Base-by-base conservation (phyloP, 768 basidiomycete species). In the Leccinum ochraceum region DNA sequence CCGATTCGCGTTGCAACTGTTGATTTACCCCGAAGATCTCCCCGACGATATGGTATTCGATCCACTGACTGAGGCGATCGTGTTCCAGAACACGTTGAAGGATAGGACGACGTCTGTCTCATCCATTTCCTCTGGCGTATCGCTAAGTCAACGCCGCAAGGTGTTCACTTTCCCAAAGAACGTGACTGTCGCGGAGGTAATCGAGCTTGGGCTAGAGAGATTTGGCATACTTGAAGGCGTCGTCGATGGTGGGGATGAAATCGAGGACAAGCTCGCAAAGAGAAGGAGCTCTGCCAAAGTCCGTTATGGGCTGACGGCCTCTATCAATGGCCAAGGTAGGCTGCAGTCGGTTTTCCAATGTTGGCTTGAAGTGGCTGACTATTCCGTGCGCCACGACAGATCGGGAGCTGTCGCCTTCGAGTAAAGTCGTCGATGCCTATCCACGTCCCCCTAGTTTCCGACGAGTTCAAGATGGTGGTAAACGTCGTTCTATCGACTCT, bases 11-110 rank as follows among this genome's bases (percentile, higher is more conserved):
- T 66, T 98, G 55, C 94, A 95, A 67, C 75, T 98, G 46, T 78
- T 92, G 60, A 93, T 98, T 54, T 90, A 92, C 65, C 88, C 93
- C 0, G 85, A 88, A 10, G 96, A 99, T 71, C 82, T 98, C 1
- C 97, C 97, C 0, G 95, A 97, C 37, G 90, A 92, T 62, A 93
- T 95, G 88, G 84, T 86, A 7, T 98, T 99, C 77, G 97, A 98
- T 71, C 90, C 95, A 0, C 78, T 86, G 55, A 94, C 92, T 2
- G 94, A 95, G 71, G 95, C 95, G 0, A 95, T 98, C 63, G 87
- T 99, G n/a, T 92, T 92, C 72, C 89, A 88, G 73, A 74, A 86
- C 53, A 46, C 88, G 0, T 76, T 95, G 11, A 81, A 82, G 24
- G 87, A 90, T 59, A 76, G 85, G 24, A 69, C 77, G 8, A 75